A percentile compares a stretch with the other conserved stretches of the same genome.
These are phyloP conservation scores for Mortierella sp. DNA, from an alignment of 371 early-diverging fungal genomes.

Conservation along the genomic window DNA sequence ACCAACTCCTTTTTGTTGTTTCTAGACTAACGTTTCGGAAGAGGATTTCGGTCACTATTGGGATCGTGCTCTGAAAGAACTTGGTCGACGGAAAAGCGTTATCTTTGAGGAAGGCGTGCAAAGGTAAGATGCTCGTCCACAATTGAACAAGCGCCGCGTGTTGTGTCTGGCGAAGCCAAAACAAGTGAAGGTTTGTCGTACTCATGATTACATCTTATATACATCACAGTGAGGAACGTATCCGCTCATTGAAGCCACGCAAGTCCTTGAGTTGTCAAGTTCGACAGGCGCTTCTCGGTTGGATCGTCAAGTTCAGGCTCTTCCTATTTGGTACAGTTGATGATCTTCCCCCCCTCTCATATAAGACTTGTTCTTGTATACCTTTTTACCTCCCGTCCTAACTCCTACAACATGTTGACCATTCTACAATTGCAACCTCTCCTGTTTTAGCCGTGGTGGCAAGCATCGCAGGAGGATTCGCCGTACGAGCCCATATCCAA, in stretches of 20 bases:
- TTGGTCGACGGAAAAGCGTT: slow-evolving; percentile 31
- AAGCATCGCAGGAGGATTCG: slow-evolving; percentile 6
- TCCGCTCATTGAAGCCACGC: slow-evolving; percentile 38
- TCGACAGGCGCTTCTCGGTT: slow-evolving; percentile 39
- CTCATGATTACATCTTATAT: not conserved
- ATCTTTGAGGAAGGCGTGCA: slow-evolving; percentile 29
- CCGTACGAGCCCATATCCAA: slow-evolving; percentile 16
- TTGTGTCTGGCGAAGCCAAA: no score
- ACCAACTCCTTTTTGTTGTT: not conserved
- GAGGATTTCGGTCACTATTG: slow-evolving; percentile 42
- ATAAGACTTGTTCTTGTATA: no score
- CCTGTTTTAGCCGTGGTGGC: slow-evolving; percentile 8
- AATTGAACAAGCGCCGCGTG: no score
- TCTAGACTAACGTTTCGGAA: slow-evolving; percentile 27
- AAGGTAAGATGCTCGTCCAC: slow-evolving; percentile 10
- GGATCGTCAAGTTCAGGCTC: slow-evolving; percentile 35
- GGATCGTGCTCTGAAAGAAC: slow-evolving; percentile 35
- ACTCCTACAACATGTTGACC: no score
- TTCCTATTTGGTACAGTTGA: slow-evolving; percentile 21
- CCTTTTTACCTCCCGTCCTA: no score
- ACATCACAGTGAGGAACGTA: slow-evolving; percentile 24
- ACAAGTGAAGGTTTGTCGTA: not conserved
- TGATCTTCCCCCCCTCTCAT: not conserved
- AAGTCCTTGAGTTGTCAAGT: slow-evolving; percentile 36
- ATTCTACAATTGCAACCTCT: not conserved